phyloP scores from a whole-genome alignment of 169 alveolate genomes.

The Eimeria necatrix region DNA sequence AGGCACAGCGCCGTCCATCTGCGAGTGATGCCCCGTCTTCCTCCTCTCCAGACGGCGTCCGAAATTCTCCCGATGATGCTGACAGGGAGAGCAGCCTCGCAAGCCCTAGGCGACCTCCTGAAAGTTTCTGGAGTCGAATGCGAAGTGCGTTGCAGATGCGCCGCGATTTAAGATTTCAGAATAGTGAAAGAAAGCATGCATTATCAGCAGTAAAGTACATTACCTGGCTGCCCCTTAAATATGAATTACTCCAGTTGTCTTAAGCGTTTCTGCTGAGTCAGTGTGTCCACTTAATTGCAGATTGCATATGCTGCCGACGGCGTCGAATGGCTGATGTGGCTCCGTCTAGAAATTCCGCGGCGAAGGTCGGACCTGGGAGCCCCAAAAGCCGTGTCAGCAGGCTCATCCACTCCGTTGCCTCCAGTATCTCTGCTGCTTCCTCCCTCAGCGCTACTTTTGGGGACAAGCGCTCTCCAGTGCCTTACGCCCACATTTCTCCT shows the following conservation, averaged over 20 bases:
- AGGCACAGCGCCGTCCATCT: background rate
- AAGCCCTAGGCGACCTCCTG: background rate
- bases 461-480: background rate
- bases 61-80: background rate
- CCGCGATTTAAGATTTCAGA: too few relatives aligned
- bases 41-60: constrained; percentile 47
- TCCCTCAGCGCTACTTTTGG: constrained; percentile 28
- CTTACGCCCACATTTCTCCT: background rate
- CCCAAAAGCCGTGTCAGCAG: constrained; percentile 27
- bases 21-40: constrained; percentile 39
- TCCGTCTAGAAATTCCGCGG: background rate
- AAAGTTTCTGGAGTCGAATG: constrained; percentile 38
- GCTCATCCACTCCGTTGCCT: background rate
- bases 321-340: background rate
- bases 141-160: background rate
- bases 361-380: constrained; percentile 15
- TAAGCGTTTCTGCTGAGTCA: too few relatives aligned
- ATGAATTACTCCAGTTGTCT: too few relatives aligned
- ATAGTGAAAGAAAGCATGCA: too few relatives aligned
- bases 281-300: background rate
- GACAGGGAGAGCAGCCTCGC: background rate
- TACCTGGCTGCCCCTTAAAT: too few relatives aligned
- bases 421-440: constrained; percentile 18
- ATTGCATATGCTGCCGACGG: constrained; percentile 58
- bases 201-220: too few relatives aligned